Evolutionary conservation across 1,284 basidiomycete genomes (phyloP).

Genomic region (Grifola frondosa): DNA sequence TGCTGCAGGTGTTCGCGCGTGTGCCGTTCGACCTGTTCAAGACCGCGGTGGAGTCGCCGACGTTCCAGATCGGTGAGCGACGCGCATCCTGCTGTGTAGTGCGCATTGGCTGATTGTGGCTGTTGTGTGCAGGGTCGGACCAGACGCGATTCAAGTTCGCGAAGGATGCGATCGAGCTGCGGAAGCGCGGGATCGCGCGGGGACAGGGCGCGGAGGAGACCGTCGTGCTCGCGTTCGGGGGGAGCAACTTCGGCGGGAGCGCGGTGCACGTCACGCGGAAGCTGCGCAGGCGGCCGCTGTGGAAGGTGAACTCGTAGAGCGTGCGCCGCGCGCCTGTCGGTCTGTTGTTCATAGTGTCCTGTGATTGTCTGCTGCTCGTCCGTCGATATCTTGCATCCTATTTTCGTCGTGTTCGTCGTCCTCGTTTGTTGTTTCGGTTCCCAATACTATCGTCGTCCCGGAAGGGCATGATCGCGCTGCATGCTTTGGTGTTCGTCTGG

Average conservation of each 20-base stretch:
- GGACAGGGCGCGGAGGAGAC: constrained; percentile 73
- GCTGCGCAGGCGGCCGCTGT: constrained; percentile 76
- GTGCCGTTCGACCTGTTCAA: constrained; percentile 84
- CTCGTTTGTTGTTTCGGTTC: too few relatives aligned
- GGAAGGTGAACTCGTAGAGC: constrained; percentile 85
- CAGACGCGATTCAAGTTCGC: constrained; percentile 88
- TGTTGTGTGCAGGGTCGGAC: constrained; percentile 57
- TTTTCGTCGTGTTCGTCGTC: constrained; percentile 2
- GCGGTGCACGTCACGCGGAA: constrained; percentile 85
- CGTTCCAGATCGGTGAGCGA: constrained; percentile 71
- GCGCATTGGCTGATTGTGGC: background rate
- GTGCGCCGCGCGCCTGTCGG: too few relatives aligned
- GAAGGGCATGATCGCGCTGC: too few relatives aligned
- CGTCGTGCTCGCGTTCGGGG: constrained; percentile 83
- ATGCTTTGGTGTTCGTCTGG: too few relatives aligned
- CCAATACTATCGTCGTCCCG: too few relatives aligned
- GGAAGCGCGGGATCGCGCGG: constrained; percentile 67
- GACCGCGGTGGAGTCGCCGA: constrained; percentile 71
- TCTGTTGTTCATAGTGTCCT: constrained; percentile 6
- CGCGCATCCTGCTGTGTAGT: background rate
- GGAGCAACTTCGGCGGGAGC: constrained; percentile 64
- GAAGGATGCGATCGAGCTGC: constrained; percentile 80
- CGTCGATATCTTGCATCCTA: constrained; percentile 8
- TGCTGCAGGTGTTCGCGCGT: constrained; percentile 70
- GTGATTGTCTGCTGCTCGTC: constrained; percentile 1